Evolutionary conservation across 306 rosid species (phyloP).

Genomic region (Psophocarpus tetragonolobus): DNA sequence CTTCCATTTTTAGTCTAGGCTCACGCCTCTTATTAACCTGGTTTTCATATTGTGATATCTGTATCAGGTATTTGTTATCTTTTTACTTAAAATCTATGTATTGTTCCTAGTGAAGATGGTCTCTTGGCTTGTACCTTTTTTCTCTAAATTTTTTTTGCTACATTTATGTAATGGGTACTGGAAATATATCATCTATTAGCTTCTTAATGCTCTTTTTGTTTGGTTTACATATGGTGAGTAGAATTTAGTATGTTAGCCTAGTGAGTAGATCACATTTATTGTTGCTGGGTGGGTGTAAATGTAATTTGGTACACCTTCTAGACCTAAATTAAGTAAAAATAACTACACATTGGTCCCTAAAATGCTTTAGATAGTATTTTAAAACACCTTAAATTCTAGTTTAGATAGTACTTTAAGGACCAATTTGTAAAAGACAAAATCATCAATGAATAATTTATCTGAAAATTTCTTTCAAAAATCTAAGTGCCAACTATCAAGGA

Average conservation of each 20-base stretch:
- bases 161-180: not conserved
- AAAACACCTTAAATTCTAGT: no score
- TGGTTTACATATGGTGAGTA: not conserved
- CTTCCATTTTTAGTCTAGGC: constrained; percentile 2
- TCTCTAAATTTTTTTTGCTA: not conserved
- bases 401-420: no score
- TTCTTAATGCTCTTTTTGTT: constrained; percentile 10
- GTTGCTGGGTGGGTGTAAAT: constrained; percentile 11
- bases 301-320: no score
- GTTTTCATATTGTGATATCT: not conserved
- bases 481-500: no score
- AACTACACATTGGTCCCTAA: no score
- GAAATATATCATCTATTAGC: constrained; percentile 13
- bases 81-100: not conserved
- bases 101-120: not conserved
- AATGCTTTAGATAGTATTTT: no score
- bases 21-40: constrained; percentile 6
- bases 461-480: no score
- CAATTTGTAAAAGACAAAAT: no score
- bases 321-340: no score
- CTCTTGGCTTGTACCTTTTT: constrained; percentile 18
- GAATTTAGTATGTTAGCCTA: not conserved
- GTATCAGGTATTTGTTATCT: not conserved
- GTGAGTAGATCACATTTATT: constrained; percentile 6
- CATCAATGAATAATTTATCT: no score